phyloP scores from a whole-genome alignment of 2,329 filamentous ascomycete genomes.

The Ceratocystis cubensis region DNA sequence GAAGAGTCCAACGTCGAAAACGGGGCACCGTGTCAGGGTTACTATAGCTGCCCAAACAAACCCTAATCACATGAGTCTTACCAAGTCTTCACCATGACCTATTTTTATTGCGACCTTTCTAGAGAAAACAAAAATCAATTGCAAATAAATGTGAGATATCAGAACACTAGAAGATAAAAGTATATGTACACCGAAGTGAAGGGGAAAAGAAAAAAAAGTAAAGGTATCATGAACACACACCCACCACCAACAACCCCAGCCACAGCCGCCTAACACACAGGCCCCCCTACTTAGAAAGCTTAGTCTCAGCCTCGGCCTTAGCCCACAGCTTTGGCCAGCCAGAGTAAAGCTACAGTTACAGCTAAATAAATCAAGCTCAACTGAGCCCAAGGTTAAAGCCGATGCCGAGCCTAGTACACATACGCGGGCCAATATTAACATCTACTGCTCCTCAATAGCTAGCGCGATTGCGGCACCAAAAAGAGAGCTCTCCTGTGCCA shows the following conservation, averaged over 20 bases:
- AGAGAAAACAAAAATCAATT: too few relatives aligned
- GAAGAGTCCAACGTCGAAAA: background rate
- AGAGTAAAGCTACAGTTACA: background rate
- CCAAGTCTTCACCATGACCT: too few relatives aligned
- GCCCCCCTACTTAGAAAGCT: too few relatives aligned
- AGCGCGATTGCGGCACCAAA: constrained; percentile 63
- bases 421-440: constrained; percentile 9
- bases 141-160: too few relatives aligned
- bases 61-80: too few relatives aligned
- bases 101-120: too few relatives aligned
- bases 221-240: background rate
- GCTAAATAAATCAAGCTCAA: background rate
- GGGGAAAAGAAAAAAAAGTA: background rate
- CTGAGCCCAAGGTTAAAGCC: background rate
- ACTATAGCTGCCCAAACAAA: background rate
- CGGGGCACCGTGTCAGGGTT: background rate
- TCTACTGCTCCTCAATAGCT: constrained; percentile 31
- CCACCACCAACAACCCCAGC: background rate
- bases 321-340: background rate
- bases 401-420: background rate
- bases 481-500: constrained; percentile 61
- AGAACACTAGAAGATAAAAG: background rate
- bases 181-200: constrained; percentile 4
- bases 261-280: background rate
- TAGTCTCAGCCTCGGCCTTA: background rate